Evolutionary conservation across 2,329 filamentous ascomycete species (phyloP), one percentile per base, ranked within the genome.

Genomic region (Diaporthe sp.): DNA sequence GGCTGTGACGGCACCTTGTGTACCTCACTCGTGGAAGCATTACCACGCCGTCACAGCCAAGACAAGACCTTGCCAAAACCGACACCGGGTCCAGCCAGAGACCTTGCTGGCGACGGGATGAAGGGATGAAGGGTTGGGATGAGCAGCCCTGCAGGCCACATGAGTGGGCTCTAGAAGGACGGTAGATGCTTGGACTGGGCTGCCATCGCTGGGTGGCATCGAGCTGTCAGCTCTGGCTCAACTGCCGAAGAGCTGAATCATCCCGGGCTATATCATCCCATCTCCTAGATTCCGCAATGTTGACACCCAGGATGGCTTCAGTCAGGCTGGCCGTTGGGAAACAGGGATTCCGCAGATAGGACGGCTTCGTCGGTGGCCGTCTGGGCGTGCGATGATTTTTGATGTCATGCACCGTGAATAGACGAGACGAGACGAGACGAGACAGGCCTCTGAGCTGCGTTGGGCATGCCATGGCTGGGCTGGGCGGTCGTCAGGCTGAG

Each of bases 381-480:
- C 47, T 68, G 65, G 65, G 65, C 49, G 17, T 55, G 15, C 31
- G 13, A 28, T 5, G 22, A 10, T 10, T 53, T 31, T 37, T 34
- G n/a, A 70, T 70, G 65, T 70, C 65, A 70, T 70, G 65, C 65
- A 53, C n/a, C 34, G 31, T 8, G 65, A 53, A 68, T 42, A 68
- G 65, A 68, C 15, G 47, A 68, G 65, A 68, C 47, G 31, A 53
- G 65, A 68, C 65, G 65, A 53, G 47, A 39, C 15, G 47, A 37
- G 31, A 28, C 65, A 42, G 5, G 49, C 44, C 65, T 55, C 2
- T 70, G 65, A 28, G 15, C n/a, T 70, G 65, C 25, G 65, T 28
- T 55, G 49, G 22, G 34, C 49, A 2, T n/a, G 47, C 47, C 31
- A 25, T 37, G 22, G 47, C 63, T 37, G 31, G 31, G 44, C 63